Evolutionary conservation across 192 early-diverging fungal species (phyloP).

Genomic region (Podila clonocystis): DNA sequence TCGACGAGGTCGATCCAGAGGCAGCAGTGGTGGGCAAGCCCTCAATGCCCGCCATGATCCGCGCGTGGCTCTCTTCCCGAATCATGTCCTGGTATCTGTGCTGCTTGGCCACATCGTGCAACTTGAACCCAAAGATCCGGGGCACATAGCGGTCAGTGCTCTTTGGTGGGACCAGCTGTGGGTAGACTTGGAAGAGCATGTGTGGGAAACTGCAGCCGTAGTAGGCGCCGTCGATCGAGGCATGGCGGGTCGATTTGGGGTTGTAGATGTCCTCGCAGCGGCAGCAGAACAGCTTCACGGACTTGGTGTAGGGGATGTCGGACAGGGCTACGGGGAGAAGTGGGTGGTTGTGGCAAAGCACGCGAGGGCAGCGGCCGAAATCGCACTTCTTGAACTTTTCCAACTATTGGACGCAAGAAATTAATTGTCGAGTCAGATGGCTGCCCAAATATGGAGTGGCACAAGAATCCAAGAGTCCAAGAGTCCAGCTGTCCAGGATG

Average conservation of each 20-base stretch:
- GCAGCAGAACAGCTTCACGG: slow-evolving; percentile 96
- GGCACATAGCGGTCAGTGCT: slow-evolving; percentile 89
- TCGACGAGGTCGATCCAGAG: not conserved
- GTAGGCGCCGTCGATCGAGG: slow-evolving; percentile 92
- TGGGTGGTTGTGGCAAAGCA: slow-evolving; percentile 90
- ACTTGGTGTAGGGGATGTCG: slow-evolving; percentile 85
- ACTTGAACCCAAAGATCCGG: slow-evolving; percentile 97
- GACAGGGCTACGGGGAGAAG: slow-evolving; percentile 91
- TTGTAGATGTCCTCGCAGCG: slow-evolving; percentile 97
- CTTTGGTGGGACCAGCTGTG: slow-evolving; percentile 81
- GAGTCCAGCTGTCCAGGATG: not conserved
- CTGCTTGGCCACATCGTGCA: slow-evolving; percentile 88
- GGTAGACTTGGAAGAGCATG: slow-evolving; percentile 94
- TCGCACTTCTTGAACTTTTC: slow-evolving; percentile 96
- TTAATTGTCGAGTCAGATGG: not conserved
- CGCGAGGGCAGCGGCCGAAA: slow-evolving; percentile 97
- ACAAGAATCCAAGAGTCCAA: not conserved
- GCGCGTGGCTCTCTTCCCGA: slow-evolving; percentile 73
- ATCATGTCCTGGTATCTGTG: slow-evolving; percentile 92
- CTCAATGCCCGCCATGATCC: slow-evolving; percentile 53
- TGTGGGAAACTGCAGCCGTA: slow-evolving; percentile 98
- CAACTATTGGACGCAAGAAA: slow-evolving; percentile 60
- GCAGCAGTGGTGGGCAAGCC: slow-evolving; percentile 40
- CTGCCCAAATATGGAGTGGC: not conserved
- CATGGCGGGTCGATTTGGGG: slow-evolving; percentile 88